A percentile compares a stretch with the other conserved stretches of the same genome.
These are phyloP conservation scores for Chalciporus chontae DNA, from an alignment of 768 basidiomycete species.

Conservation along the genomic window DNA sequence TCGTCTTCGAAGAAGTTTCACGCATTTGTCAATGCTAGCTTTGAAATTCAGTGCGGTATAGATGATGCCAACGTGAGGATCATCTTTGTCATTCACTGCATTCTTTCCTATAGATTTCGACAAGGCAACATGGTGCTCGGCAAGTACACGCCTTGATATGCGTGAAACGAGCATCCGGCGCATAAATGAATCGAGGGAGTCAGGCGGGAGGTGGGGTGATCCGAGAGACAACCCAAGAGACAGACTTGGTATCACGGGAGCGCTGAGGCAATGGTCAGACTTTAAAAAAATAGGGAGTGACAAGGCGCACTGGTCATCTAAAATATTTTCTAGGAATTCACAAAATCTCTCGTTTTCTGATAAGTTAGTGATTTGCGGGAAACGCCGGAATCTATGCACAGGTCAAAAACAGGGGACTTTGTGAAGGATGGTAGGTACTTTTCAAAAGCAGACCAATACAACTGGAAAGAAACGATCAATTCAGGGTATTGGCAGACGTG, in stretches of 20 bases:
- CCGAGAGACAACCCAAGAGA: conserved; percentile 83
- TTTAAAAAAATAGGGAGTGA: conserved; percentile 1
- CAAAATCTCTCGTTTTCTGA: conserved; percentile 81
- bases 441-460: conserved; percentile 87
- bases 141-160: conserved; percentile 85
- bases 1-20: conserved; percentile 48
- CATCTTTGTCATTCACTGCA: conserved; percentile 34
- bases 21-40: conserved; percentile 69
- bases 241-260: conserved; percentile 74
- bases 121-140: conserved; percentile 84
- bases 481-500: background rate
- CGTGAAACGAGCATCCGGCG: conserved; percentile 87
- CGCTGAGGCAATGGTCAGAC: conserved; percentile 40
- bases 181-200: conserved; percentile 83
- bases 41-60: conserved; percentile 70
- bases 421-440: conserved; percentile 43
- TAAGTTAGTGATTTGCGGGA: conserved; percentile 67
- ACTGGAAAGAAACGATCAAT: conserved; percentile 36
- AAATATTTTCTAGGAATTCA: conserved; percentile 55
- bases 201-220: conserved; percentile 73
- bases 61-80: conserved; percentile 81
- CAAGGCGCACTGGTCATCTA: conserved; percentile 70
- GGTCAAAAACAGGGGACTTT: conserved; percentile 6
- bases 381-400: conserved; percentile 59
- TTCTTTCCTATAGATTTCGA: conserved; percentile 50